These are phyloP conservation scores for Chaetothyriales sp. DNA, from an alignment of 2,329 filamentous ascomycete species.

Conservation along the genomic window DNA sequence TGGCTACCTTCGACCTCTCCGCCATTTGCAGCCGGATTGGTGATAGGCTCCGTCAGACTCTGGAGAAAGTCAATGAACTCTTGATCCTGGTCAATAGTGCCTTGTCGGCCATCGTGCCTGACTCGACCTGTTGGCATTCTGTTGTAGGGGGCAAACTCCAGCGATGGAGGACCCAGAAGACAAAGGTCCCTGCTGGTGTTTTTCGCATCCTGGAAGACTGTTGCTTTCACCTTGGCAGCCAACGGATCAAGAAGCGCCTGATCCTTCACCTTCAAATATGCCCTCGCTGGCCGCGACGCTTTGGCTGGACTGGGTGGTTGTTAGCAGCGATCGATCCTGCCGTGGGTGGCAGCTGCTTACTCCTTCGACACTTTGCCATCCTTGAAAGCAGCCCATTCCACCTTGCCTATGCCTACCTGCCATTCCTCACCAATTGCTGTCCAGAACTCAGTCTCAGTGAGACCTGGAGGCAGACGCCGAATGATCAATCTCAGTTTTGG, in stretches of 20 bases:
- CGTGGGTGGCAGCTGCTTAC: constrained; percentile 35
- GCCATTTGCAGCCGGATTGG: constrained; percentile 38
- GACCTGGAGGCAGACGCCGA: constrained; percentile 67
- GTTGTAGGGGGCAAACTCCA: constrained; percentile 74
- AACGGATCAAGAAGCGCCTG: constrained; percentile 52
- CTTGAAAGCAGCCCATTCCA: constrained; percentile 68
- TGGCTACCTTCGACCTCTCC: constrained; percentile 36
- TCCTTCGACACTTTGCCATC: constrained; percentile 68
- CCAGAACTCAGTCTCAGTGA: constrained; percentile 67
- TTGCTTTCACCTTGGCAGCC: constrained; percentile 52
- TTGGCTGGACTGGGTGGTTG: constrained; percentile 53
- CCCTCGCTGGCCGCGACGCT: constrained; percentile 62
- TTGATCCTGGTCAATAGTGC: constrained; percentile 89
- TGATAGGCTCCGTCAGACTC: constrained; percentile 59
- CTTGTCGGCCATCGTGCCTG: constrained; percentile 69
- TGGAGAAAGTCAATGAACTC: constrained; percentile 92
- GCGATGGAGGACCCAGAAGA: constrained; percentile 59
- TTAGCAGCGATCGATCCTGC: not conserved
- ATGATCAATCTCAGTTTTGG: constrained; percentile 71
- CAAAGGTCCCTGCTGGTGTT: constrained; percentile 56
- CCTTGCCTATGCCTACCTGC: constrained; percentile 62
- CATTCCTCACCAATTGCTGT: constrained; percentile 61
- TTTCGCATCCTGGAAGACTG: constrained; percentile 66
- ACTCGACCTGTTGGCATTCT: constrained; percentile 62
- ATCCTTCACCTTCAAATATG: constrained; percentile 67